Base-by-base conservation (phyloP, 257 asterid genomes). In the Phtheirospermum japonicum region DNA sequence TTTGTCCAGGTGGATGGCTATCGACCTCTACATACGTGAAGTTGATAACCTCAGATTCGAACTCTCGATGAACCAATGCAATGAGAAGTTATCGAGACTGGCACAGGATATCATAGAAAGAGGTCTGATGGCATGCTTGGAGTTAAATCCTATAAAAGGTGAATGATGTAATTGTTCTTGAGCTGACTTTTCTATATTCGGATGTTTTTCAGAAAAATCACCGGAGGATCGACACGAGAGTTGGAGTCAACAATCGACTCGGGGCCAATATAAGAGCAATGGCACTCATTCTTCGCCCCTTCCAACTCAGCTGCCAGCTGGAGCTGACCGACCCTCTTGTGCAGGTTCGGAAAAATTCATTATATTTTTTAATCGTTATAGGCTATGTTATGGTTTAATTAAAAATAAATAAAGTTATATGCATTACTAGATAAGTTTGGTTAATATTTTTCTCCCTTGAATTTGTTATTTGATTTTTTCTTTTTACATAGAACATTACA, bases 1-100 rank as follows among this genome's bases (percentile, higher is more conserved):
- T 63, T 65, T 89, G 57, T 89, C 99, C 33, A 82, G 99, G 76
- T 92, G 99, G 99, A 92, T 92, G 97, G 99, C 99, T 53, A 80
- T 86, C 70, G 99, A 92, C 76, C 94, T 92, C 32, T 89, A 85
- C 64, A 55, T 86, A 54, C 87, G 96, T 9, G 99, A 92, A 79
- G 73, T 86, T 63, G 98, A 91, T 73, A 86, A 57, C 80, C 90
- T 92, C 32, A 89, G 97, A 79, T 92, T 92, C 68, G 97, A 91
- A 77, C 96, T 88, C 79, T 91, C 98, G 66, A 82, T 92, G 96
- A 92, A 85, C 64, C 90, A 75, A 34, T 92, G 99, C 83, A 77
- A 69, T 52, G 83, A 61, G 50, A 66, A 78, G 57, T 71, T 92
- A 52, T 80, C 97, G 9, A 69, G 68, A 59, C 64, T 86, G 76